Evolutionary conservation across 139 green algal genomes (phyloP), one percentile per base, ranked within the genome.

Genomic region (Tetradesmus lagerheimii): DNA sequence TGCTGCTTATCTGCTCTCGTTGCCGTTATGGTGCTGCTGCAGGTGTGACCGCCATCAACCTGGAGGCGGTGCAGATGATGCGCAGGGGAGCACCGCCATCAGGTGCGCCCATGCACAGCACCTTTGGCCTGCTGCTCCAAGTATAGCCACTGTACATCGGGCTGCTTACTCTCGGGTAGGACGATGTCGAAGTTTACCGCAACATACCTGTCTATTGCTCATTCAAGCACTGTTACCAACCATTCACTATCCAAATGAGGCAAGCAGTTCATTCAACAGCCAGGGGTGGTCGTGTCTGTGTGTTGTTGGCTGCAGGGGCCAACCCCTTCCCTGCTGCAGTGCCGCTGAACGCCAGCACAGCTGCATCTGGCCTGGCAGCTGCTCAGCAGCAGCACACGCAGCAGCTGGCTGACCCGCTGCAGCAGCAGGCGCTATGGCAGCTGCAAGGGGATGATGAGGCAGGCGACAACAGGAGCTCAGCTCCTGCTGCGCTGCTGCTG

Each of bases 21-120:
- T 57, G 45, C 45, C 11, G 11, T 57, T 14, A 34, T 77, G 16
- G n/a, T n/a, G n/a, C 47, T 62, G 47, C 47, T 62, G 47, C 35
- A 87, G 81, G 83, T 66, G 83, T 80, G 9, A 80, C 83, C 29
- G 83, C 83, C n/a, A 80, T 88, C 64, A 88, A 88, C 64, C 64
- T 88, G 31, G 83, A 88, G 41, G 83, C 83, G 4, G 38, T 88
- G 8, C 64, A 80, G 64, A 64, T 88, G 18, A 88, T 88, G 83
- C 38, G 81, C 5, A 16, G 81, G 18, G 81, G 81, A 50, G 81
- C 81, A 27, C 50, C 81, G 31, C 81, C 81, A 47, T 76, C 81
- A 53, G 81, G 81, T 39, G 18, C 20, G 57, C 57, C 0, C 1
- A 5, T 9, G 3, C 31, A 23, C 20, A 71, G 57, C 23, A 71